These are phyloP conservation scores for Spathaspora sp. DNA, from an alignment of 1,139 yeast genomes.

Conservation along the genomic window DNA sequence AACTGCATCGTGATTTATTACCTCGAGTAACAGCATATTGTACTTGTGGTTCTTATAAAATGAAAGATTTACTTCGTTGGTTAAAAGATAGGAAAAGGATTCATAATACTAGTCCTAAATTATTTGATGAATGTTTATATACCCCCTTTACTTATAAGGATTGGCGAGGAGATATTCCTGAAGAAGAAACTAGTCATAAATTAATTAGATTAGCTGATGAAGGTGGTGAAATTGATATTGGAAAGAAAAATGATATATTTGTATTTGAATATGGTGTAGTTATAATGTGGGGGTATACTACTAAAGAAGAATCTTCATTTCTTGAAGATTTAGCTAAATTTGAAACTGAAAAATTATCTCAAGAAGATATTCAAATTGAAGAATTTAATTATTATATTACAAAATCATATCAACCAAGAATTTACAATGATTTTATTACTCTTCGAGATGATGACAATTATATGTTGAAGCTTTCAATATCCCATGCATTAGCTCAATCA, in stretches of 20 bases:
- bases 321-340: constrained; percentile 80
- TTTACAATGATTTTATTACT: constrained; percentile 92
- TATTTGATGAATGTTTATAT: constrained; percentile 91
- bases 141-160: constrained; percentile 86
- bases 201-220: constrained; percentile 81
- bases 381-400: constrained; percentile 94
- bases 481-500: constrained; percentile 90
- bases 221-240: constrained; percentile 90
- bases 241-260: constrained; percentile 76
- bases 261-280: constrained; percentile 93
- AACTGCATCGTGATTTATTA: constrained; percentile 76
- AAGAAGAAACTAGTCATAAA: constrained; percentile 32
- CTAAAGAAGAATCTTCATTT: constrained; percentile 80
- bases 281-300: constrained; percentile 92
- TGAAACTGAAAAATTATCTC: constrained; percentile 86
- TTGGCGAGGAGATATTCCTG: constrained; percentile 51
- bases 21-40: constrained; percentile 96
- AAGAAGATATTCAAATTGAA: constrained; percentile 89
- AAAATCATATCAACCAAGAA: constrained; percentile 89
- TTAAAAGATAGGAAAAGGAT: constrained; percentile 72
- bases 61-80: constrained; percentile 87
- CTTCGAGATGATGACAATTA: constrained; percentile 87
- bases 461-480: constrained; percentile 83
- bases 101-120: constrained; percentile 78
- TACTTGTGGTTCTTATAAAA: constrained; percentile 87